Conservation (phyloP, 176 grass and related monocot genomes). For the Oropetium thomaeum region DNA sequence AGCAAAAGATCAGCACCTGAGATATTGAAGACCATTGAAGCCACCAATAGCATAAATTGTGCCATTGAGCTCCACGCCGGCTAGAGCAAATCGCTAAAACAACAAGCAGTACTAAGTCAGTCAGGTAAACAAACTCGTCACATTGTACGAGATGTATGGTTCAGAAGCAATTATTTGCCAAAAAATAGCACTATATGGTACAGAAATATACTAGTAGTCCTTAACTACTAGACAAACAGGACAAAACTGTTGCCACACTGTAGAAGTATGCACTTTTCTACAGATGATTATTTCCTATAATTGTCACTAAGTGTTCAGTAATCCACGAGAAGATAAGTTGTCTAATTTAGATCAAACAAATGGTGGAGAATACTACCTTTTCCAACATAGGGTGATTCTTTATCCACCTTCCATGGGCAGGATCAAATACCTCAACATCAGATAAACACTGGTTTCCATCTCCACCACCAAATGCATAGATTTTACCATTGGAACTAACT, state of each 20-base stretch:
- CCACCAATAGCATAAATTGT: conserved; percentile 78
- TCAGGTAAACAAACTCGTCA: conserved; percentile 15
- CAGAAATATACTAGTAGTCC: conserved; percentile 2
- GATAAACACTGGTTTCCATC: conserved; percentile 59
- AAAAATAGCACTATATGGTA: neutral
- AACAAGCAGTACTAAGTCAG: conserved; percentile 15
- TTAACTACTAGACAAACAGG: neutral
- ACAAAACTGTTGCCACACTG: neutral
- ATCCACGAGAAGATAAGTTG: neutral
- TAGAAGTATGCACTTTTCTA: neutral
- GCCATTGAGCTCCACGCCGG: conserved; percentile 58
- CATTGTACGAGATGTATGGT: too few species aligned
- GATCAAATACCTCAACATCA: conserved; percentile 77
- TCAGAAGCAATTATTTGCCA: neutral
- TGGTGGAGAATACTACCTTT: conserved; percentile 40
- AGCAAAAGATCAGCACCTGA: conserved; percentile 43
- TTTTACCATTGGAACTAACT: conserved; percentile 56
- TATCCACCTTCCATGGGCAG: conserved; percentile 59
- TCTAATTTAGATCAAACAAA: conserved; percentile 7
- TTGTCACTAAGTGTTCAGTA: neutral
- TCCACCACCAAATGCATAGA: conserved; percentile 68
- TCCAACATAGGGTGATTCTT: conserved; percentile 66
- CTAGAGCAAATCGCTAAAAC: conserved; percentile 72
- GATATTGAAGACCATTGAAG: conserved; percentile 59
- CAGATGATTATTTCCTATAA: neutral